These are phyloP conservation scores for Silene conica DNA, from an alignment of 148 eudicot genomes.

Conservation along the genomic window DNA sequence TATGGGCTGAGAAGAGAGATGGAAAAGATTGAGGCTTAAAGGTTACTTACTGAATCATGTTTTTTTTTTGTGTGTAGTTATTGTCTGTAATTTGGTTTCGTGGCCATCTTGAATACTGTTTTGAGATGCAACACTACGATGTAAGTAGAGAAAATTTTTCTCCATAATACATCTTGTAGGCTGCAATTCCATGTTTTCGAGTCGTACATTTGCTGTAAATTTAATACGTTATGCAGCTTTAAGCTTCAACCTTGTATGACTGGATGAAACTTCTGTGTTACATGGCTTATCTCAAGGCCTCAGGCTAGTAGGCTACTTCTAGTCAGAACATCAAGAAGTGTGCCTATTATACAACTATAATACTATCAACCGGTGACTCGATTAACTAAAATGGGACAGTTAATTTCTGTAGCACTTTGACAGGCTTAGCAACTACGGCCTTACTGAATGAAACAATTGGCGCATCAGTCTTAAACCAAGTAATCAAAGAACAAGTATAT, in stretches of 20 bases:
- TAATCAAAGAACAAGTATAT: neutral
- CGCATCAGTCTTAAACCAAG: neutral
- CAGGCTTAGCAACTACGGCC: no score
- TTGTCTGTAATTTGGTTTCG: conserved; percentile 14
- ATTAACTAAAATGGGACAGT: no score
- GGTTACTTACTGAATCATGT: neutral
- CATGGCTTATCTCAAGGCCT: neutral
- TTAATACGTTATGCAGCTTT: neutral
- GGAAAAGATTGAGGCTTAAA: conserved; percentile 54
- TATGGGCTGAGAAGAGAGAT: conserved; percentile 86
- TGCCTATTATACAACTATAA: neutral
- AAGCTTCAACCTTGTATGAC: neutral
- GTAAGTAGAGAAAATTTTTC: conserved; percentile 18
- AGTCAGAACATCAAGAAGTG: neutral
- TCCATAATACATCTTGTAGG: conserved; percentile 5
- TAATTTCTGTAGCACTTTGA: no score
- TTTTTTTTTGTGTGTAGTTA: neutral
- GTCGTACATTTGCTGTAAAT: neutral
- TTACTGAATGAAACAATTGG: no score
- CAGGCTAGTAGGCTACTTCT: neutral
- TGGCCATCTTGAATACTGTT: neutral
- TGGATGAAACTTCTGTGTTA: neutral
- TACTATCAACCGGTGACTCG: no score
- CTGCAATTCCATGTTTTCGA: neutral
- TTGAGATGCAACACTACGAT: neutral